Evolutionary conservation across 441 rosid species (phyloP).

Genomic region (Populus hybrid): DNA sequence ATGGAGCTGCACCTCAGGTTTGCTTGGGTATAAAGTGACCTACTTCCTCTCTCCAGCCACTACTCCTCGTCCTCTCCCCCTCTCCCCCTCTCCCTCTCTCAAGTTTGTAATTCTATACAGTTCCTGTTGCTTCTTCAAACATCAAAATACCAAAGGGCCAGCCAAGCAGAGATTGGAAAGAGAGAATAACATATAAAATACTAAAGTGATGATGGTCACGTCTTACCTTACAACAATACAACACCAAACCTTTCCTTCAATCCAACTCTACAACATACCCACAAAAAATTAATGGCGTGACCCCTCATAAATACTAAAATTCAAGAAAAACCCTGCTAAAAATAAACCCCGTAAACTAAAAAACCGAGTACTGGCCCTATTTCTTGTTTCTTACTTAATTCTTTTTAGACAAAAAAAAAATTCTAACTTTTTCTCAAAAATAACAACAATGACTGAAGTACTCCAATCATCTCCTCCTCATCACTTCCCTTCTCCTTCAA

Average conservation of each 20-base stretch:
- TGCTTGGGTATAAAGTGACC: background rate
- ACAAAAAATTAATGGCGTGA: slow-evolving; percentile 16
- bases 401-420: slow-evolving; percentile 10
- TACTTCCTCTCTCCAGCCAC: slow-evolving; percentile 3
- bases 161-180: slow-evolving; percentile 1
- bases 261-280: slow-evolving; percentile 60
- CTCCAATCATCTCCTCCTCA: slow-evolving; percentile 70
- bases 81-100: slow-evolving; percentile 3
- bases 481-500: slow-evolving; percentile 87
- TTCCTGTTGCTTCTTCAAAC: slow-evolving; percentile 36
- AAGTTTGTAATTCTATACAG: background rate
- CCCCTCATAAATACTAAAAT: slow-evolving; percentile 10
- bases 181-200: slow-evolving; percentile 6
- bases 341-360: slow-evolving; percentile 13
- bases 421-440: background rate
- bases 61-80: background rate
- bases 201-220: slow-evolving; percentile 60
- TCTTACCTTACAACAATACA: slow-evolving; percentile 37
- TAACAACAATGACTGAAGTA: slow-evolving; percentile 64
- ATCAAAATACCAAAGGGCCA: slow-evolving; percentile 29
- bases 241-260: slow-evolving; percentile 63
- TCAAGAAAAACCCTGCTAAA: background rate
- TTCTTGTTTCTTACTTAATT: slow-evolving; percentile 35
- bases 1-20: background rate
- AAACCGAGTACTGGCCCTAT: slow-evolving; percentile 9